phyloP scores from a whole-genome alignment of 2,329 filamentous ascomycete species.

The Rachicladosporium sp. region DNA sequence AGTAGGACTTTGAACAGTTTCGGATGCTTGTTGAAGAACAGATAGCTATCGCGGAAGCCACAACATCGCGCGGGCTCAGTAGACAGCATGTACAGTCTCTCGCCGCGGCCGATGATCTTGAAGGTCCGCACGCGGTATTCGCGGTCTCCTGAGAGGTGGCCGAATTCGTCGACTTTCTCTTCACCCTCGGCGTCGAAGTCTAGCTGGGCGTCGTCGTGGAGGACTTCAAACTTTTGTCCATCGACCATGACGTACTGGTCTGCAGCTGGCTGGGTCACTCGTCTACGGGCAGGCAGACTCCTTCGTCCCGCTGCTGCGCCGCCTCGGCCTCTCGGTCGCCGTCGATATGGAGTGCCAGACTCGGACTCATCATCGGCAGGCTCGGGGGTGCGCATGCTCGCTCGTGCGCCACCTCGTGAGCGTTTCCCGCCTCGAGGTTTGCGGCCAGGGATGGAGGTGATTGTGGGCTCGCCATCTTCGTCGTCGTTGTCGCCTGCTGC shows the following conservation, averaged over 20 bases:
- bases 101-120: constrained; percentile 70
- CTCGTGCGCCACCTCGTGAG: constrained; percentile 4
- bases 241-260: constrained; percentile 77
- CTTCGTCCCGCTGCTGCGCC: constrained; percentile 32
- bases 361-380: constrained; percentile 35
- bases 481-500: constrained; percentile 21
- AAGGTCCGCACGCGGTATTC: constrained; percentile 96
- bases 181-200: constrained; percentile 82
- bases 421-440: constrained; percentile 20
- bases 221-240: constrained; percentile 79
- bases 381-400: constrained; percentile 29
- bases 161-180: constrained; percentile 82
- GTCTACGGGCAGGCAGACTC: too few relatives aligned
- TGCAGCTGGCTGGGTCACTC: constrained; percentile 43
- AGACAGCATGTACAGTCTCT: constrained; percentile 92
- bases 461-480: constrained; percentile 14
- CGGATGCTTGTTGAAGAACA: constrained; percentile 97
- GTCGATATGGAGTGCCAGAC: constrained; percentile 36
- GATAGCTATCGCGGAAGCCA: constrained; percentile 92
- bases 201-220: constrained; percentile 81
- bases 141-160: constrained; percentile 67
- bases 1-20: constrained; percentile 97
- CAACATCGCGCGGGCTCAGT: constrained; percentile 94
- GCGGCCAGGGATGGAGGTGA: constrained; percentile 27
- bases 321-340: constrained; percentile 40